Conservation (phyloP, 768 basidiomycete species). For the Boletellus ananiceps region DNA sequence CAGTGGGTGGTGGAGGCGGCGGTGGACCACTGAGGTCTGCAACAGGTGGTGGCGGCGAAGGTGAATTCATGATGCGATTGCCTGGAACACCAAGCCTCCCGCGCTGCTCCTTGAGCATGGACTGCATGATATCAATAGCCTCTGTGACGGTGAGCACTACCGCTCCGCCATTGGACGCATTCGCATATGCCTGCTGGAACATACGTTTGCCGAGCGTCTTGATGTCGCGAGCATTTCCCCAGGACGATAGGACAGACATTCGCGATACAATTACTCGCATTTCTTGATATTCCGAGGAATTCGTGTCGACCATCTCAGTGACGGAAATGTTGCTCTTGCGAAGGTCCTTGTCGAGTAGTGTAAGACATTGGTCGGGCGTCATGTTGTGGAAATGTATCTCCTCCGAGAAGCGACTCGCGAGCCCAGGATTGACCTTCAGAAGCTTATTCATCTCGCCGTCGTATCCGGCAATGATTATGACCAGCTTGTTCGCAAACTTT, state of each 20-base stretch:
- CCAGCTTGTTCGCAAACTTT: conserved; percentile 51
- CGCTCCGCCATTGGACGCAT: not conserved
- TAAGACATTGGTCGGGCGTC: conserved; percentile 43
- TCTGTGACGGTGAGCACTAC: conserved; percentile 23
- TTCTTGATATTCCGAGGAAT: not conserved
- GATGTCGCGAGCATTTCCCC: conserved; percentile 71
- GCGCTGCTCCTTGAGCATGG: conserved; percentile 24
- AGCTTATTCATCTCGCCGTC: conserved; percentile 62
- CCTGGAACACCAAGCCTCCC: conserved; percentile 23
- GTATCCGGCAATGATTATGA: conserved; percentile 69
- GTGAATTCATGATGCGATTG: conserved; percentile 1
- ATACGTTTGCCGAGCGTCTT: conserved; percentile 37
- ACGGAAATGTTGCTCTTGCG: conserved; percentile 39
- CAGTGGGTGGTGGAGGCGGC: conserved; percentile 20
- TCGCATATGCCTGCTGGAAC: not conserved
- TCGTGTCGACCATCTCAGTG: conserved; percentile 24
- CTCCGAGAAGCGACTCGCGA: conserved; percentile 66
- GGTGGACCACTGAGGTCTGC: conserved; percentile 19
- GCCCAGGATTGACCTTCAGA: conserved; percentile 53
- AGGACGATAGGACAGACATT: conserved; percentile 45
- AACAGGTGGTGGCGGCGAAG: conserved; percentile 11
- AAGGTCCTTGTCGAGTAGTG: conserved; percentile 46
- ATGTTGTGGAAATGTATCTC: conserved; percentile 54
- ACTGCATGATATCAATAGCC: conserved; percentile 25
- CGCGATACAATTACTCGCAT: conserved; percentile 24